Base-by-base conservation (phyloP, 305 asterid genomes). In the Rubia peregrina region DNA sequence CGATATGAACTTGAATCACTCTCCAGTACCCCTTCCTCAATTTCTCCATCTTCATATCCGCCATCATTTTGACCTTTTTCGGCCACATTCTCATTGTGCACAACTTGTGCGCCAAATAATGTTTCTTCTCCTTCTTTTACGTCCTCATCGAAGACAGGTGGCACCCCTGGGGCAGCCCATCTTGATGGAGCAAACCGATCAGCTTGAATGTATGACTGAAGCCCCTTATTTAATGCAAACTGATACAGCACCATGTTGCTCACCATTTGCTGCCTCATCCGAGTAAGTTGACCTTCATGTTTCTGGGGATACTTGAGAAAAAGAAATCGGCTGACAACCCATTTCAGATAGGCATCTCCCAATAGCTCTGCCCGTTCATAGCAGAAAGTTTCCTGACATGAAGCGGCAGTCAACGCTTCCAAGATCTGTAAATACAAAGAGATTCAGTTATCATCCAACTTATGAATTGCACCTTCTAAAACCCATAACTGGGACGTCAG, bases 91-190 rank as follows among this genome's bases (percentile, higher is more conserved):
- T 60, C 85, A 61, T 72, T 73, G 65, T 75, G 72, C 63, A 63
- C 75, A 19, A 64, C 70, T 72, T 80, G 92, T 68, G 67, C 73
- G 75, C 85, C 89, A 78, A 89, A 87, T 43, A 88, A 69, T 7
- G 88, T 77, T 30, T 82, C 80, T 53, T 84, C 90, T 13, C 78
- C 85, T 55, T 91, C 97, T 83, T 84, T 86, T 48, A 74, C 80
- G 67, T 95, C 99, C 85, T 95, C 99, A 65, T 95, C 99, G 69
- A 86, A 95, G 73, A 91, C 96, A 59, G 99, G 99, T 70, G 83
- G 91, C 68, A 95, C 99, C 41, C 98, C 98, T 30, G 99, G 99
- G 48, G 98, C 95, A 65, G 98, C 95, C 99, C 99, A 95, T 83
- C 99, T 87, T 71, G 97, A 88, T 66, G 98, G 98, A 81, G 99